These are phyloP conservation scores for Rhodamnia argentea DNA, from an alignment of 345 rosid species.

Conservation along the genomic window DNA sequence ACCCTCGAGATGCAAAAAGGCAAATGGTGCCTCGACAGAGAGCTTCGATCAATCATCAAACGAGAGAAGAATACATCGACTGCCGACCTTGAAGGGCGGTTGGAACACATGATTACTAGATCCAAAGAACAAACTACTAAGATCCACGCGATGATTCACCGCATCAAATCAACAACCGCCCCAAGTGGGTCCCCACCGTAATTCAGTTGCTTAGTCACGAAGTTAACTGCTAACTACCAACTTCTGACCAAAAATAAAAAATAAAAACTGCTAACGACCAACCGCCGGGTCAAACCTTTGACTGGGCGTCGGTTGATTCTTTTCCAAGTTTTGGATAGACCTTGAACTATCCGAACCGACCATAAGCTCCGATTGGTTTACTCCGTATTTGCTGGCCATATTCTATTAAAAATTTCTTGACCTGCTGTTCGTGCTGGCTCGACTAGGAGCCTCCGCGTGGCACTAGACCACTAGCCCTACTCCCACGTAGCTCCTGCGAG, in stretches of 20 bases:
- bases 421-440: not conserved
- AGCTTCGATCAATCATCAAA: not conserved
- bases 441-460: not conserved
- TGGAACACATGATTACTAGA: not conserved
- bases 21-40: not conserved
- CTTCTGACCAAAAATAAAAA: not conserved
- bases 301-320: not conserved
- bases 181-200: not conserved
- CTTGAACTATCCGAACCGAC: not conserved
- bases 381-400: not conserved
- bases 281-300: not conserved
- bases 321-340: not conserved
- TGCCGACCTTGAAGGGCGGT: not conserved
- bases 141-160: not conserved
- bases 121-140: not conserved
- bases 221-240: not conserved
- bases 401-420: not conserved
- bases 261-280: not conserved
- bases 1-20: rapidly evolving
- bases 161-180: not conserved
- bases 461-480: not conserved
- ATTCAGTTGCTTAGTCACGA: not conserved
- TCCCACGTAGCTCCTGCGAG: not conserved
- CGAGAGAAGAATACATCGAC: not conserved
- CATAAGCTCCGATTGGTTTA: not conserved